These are phyloP conservation scores for Solanum etuberosum DNA, from an alignment of 257 asterid species.

Conservation along the genomic window DNA sequence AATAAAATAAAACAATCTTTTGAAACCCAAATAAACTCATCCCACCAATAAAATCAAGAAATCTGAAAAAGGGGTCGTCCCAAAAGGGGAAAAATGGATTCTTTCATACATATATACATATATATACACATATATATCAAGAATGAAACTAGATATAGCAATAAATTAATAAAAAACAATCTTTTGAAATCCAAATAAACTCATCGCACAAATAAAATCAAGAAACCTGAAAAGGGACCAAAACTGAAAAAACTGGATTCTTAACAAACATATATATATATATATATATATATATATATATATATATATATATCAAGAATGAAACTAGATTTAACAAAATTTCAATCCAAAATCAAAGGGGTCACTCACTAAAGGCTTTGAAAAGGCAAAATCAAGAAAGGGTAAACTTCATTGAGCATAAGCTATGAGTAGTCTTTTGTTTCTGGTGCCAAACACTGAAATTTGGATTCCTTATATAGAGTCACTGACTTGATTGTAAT, in stretches of 20 bases:
- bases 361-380: not conserved
- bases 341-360: not conserved
- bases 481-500: not conserved
- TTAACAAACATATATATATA: no score
- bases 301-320: not conserved
- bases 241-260: not conserved
- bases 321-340: not conserved
- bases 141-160: not conserved
- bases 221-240: not conserved
- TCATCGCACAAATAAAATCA: not conserved
- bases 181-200: not conserved
- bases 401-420: not conserved
- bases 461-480: not conserved
- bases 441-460: not conserved
- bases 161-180: not conserved
- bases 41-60: not conserved
- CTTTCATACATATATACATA: not conserved
- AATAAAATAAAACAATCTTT: not conserved
- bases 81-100: not conserved
- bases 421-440: not conserved
- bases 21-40: not conserved
- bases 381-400: not conserved
- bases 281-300: not conserved
- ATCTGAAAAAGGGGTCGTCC: not conserved
- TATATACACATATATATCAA: no score